Evolutionary conservation across 768 basidiomycete species (phyloP).

Genomic region (Suillus americanus): DNA sequence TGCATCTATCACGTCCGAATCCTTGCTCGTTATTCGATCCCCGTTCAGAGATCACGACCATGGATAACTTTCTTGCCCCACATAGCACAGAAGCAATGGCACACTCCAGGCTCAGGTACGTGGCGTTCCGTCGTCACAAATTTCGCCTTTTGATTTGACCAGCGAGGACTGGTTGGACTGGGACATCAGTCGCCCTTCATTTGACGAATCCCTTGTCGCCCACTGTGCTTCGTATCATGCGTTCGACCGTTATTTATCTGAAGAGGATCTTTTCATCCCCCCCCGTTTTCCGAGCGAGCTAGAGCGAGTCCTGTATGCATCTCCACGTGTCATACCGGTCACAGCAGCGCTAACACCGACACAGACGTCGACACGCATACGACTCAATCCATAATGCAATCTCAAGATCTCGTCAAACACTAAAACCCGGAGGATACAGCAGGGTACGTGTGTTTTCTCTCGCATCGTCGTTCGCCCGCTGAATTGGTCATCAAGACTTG

Average conservation of each 20-base stretch:
- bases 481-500: conserved; percentile 45
- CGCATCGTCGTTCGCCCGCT: conserved; percentile 7
- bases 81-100: conserved; percentile 66
- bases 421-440: conserved; percentile 48
- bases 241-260: conserved; percentile 62
- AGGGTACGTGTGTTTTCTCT: conserved; percentile 32
- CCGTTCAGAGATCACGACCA: conserved; percentile 16
- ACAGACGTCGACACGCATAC: conserved; percentile 64
- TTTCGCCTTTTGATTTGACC: conserved; percentile 14
- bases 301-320: conserved; percentile 60
- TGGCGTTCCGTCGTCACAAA: conserved; percentile 13
- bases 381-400: conserved; percentile 76
- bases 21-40: conserved; percentile 3
- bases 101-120: conserved; percentile 58
- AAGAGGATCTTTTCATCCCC: conserved; percentile 62
- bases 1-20: neutral
- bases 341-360: conserved; percentile 2
- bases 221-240: conserved; percentile 71
- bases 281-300: conserved; percentile 59
- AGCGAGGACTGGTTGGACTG: conserved; percentile 62
- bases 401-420: conserved; percentile 55
- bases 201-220: conserved; percentile 65
- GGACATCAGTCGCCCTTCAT: conserved; percentile 59
- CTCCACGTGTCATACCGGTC: neutral
- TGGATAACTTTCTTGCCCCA: conserved; percentile 66